These are phyloP conservation scores for Saccharum officinarum DNA, from an alignment of 176 grass and related monocot species.

Conservation along the genomic window DNA sequence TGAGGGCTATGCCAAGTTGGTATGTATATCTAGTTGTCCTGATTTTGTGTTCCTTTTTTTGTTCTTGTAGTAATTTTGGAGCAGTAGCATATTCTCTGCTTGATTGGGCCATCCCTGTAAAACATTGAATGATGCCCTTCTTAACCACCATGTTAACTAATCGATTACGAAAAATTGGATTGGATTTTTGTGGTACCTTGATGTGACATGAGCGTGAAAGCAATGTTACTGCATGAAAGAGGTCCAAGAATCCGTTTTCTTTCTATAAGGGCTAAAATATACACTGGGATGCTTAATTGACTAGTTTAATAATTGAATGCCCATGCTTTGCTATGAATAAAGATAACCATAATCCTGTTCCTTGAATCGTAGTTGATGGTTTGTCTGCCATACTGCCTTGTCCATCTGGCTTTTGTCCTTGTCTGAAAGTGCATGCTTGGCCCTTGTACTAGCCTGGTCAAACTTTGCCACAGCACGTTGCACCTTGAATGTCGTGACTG, in stretches of 20 bases:
- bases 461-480: too few species aligned
- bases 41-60: background rate
- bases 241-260: background rate
- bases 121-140: slow-evolving; percentile 5
- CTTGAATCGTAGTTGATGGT: background rate
- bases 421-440: too few species aligned
- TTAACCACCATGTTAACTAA: background rate
- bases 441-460: background rate
- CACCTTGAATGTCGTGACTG: background rate
- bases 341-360: background rate
- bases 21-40: slow-evolving; percentile 43
- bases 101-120: background rate
- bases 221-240: background rate
- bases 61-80: slow-evolving; percentile 23
- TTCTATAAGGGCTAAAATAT: background rate
- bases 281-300: background rate
- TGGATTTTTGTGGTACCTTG: background rate
- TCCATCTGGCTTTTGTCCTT: background rate
- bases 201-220: background rate
- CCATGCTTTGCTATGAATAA: background rate
- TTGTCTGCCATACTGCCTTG: background rate
- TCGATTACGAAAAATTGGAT: background rate
- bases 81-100: background rate
- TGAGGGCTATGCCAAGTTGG: slow-evolving; percentile 98
- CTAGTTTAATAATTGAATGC: background rate